Percentiles rank a stretch among this genome's conserved stretches.
Conservation (phyloP, 768 basidiomycete species). For the Termitomyces sp. region DNA sequence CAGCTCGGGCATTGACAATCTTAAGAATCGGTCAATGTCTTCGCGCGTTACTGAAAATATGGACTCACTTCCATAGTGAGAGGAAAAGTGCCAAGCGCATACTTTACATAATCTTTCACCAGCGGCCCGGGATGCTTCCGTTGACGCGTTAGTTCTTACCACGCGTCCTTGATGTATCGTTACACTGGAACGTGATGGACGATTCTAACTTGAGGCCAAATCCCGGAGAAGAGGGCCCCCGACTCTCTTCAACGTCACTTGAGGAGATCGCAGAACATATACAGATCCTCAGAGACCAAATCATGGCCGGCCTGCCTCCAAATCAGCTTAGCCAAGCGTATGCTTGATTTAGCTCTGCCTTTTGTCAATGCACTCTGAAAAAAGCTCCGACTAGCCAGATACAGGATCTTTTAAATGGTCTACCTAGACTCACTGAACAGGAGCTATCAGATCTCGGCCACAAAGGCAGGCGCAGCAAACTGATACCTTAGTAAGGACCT, state of each 20-base stretch:
- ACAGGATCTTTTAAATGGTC: constrained; percentile 33
- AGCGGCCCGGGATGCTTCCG: not conserved
- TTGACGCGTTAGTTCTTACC: not conserved
- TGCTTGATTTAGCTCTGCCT: not conserved
- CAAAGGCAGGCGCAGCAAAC: constrained; percentile 28
- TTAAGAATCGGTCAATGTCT: constrained; percentile 18
- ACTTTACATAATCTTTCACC: constrained; percentile 1
- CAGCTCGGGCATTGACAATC: constrained; percentile 66
- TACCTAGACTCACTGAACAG: constrained; percentile 48
- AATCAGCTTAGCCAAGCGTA: constrained; percentile 15
- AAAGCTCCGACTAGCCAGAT: constrained; percentile 25
- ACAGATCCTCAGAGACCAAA: constrained; percentile 10
- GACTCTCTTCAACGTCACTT: not conserved
- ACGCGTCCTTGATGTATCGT: not conserved
- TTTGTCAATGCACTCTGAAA: not conserved
- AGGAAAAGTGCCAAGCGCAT: no score
- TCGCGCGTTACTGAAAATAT: not conserved
- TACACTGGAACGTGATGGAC: constrained; percentile 8
- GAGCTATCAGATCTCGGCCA: constrained; percentile 43
- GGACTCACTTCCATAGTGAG: constrained; percentile 4
- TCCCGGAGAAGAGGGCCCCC: constrained; percentile 7
- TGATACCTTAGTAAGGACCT: not conserved
- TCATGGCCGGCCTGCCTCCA: constrained; percentile 9
- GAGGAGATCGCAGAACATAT: constrained; percentile 10
- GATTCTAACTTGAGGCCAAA: constrained; percentile 8